Evolutionary conservation across 768 basidiomycete genomes (phyloP), one percentile per base, ranked within the genome.

Genomic region (Amanita exitialis): DNA sequence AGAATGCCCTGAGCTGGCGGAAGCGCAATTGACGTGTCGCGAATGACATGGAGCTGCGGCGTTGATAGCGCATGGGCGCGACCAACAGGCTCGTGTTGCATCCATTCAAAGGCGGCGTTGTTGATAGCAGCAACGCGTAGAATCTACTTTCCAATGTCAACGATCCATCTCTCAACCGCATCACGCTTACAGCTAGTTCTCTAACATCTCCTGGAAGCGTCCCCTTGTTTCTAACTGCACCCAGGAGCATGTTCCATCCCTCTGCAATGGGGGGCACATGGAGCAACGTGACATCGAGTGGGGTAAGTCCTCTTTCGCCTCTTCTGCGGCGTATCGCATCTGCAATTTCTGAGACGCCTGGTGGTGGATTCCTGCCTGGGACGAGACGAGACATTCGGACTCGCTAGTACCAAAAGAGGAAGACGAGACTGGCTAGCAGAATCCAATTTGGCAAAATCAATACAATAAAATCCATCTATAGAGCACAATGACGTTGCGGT

Each of bases 21-120:
- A 0, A 73, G 43, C 2, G 71, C 70, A 0, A 71, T 70, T 9
- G 66, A 56, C 0, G 67, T 65, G 56, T 82, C 77, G 23, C 82
- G 73, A 41, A 81, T 73, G 41, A 73, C 59, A 56, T 73, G 74
- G 3, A 83, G 70, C 56, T 85, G 82, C 0, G 70, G 67, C 0
- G 72, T 71, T 0, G 71, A 74, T 8, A 84, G 61, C 2, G 81
- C 82, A 42, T 69, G 69, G 10, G 66, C 62, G 2, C 75, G 65
- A 0, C 71, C 83, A 18, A 79, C 67, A 25, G 59, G 67, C 49
- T 77, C 77, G 52, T 81, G 79, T 16, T 78, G 75, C 7, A 75
- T 75, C 79, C 79, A 79, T 59, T 78, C 76, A 47, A 72, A 79
- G 4, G 69, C 66, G 21, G 76, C 76, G 20, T 65, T 57, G 54